Base-by-base conservation (phyloP, 352 stramenopile species). In the Elongisporangium undulatum region DNA sequence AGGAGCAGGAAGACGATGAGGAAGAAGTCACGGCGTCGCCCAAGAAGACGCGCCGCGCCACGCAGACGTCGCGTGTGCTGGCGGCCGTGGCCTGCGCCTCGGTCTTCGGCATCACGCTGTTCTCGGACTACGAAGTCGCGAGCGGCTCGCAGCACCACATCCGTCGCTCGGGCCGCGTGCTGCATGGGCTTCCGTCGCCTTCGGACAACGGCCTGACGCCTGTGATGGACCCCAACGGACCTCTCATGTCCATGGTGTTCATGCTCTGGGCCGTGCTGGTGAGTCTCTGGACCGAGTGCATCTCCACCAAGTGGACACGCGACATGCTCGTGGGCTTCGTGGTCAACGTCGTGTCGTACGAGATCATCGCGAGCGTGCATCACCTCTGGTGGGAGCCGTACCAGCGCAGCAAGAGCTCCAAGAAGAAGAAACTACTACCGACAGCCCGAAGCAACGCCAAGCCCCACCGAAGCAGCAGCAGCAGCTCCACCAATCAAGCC, bases 41-140 rank as follows among this genome's bases (percentile, higher is more conserved):
- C 20, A 73, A 74, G 22, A 82, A 71, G 5, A 68, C 77, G 23
- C 75, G 84, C 6, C 85, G 79, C 2, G 76, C 75, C 21, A 89
- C 76, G 58, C 72, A 92, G 55, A 79, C 78, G 2, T 58, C 91
- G 9, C 34, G 34, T 17, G 34, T 45, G 12, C 34, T 45, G 34
- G 34, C 34, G 13, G 34, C 34, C 12, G 34, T 45, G 13, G 34
- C 34, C 51, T 90, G 79, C 38, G 79, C 79, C 20, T 92, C 83
- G 1, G 72, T 92, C 60, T 92, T 94, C 68, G 78, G 82, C n/a
- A 75, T 92, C 58, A 90, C 82, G 20, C 59, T 92, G 58, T 71
- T 90, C 34, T 72, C 80, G 0, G 78, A 91, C 60, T 76, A 72
- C 54, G 77, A 89, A 5, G 68, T 68, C 52, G 72, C 51, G 29